Conservation (phyloP, 2,329 filamentous ascomycete species). For the Ilyonectria destructans region DNA sequence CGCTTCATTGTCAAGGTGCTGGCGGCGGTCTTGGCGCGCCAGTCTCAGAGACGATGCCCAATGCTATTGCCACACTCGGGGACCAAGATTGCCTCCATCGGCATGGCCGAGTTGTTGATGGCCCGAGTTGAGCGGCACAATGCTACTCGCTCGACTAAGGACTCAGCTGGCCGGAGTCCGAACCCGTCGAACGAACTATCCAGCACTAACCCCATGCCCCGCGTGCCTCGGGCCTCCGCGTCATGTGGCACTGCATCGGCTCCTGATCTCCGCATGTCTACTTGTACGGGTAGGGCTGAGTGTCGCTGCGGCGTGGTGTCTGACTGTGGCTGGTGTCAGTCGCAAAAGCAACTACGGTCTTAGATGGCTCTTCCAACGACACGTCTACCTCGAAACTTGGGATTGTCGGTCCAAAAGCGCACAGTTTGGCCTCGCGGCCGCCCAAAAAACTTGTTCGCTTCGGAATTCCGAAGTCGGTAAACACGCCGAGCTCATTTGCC, state of each 20-base stretch:
- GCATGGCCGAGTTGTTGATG: conserved; percentile 22
- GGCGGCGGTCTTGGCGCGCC: conserved; percentile 7
- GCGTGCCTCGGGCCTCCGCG: conserved; percentile 16
- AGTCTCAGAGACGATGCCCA: background rate
- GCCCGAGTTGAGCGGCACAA: conserved; percentile 10
- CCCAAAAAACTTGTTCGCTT: conserved; percentile 12
- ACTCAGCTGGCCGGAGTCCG: no score
- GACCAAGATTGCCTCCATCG: conserved; percentile 17
- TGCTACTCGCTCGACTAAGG: conserved; percentile 11
- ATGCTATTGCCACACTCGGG: background rate
- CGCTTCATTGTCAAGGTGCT: conserved; percentile 8
- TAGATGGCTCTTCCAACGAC: background rate
- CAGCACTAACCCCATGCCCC: conserved; percentile 15
- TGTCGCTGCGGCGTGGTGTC: conserved; percentile 15
- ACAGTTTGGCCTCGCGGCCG: background rate
- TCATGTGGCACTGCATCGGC: conserved; percentile 27
- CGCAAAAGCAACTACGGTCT: conserved; percentile 5
- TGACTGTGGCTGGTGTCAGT: conserved; percentile 17
- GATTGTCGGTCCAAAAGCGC: background rate
- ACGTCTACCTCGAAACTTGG: background rate
- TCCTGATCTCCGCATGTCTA: conserved; percentile 24
- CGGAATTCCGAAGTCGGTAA: conserved; percentile 22
- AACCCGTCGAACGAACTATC: background rate
- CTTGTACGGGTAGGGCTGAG: conserved; percentile 31
- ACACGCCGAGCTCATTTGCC: conserved; percentile 27